Evolutionary conservation across 371 early-diverging fungal genomes (phyloP).

Genomic region (Mucor lusitanicus): DNA sequence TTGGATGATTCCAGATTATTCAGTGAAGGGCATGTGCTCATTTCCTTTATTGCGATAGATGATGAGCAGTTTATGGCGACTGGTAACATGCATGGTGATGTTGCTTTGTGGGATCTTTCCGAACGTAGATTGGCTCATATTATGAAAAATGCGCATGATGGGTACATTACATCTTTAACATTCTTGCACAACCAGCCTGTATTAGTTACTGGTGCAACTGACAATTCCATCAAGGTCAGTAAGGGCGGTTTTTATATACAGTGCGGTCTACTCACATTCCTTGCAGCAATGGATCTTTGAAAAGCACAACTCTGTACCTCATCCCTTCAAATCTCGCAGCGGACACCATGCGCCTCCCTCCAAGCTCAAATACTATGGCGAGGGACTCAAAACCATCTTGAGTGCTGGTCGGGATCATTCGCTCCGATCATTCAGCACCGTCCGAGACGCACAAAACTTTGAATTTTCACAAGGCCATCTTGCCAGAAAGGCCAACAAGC

Average conservation of each 20-base stretch:
- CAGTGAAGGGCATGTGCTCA: background rate
- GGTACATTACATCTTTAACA: slow-evolving; percentile 69
- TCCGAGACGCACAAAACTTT: slow-evolving; percentile 80
- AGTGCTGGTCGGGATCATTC: slow-evolving; percentile 85
- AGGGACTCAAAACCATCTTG: slow-evolving; percentile 71
- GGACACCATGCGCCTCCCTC: slow-evolving; percentile 91
- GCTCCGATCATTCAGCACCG: slow-evolving; percentile 77
- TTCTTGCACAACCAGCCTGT: slow-evolving; percentile 87
- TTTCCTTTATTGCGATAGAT: slow-evolving; percentile 41
- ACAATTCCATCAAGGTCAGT: slow-evolving; percentile 86
- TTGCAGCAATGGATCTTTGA: slow-evolving; percentile 93
- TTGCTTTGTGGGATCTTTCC: slow-evolving; percentile 92
- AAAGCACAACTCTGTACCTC: slow-evolving; percentile 74
- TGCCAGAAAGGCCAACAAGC: slow-evolving; percentile 66
- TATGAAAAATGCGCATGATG: slow-evolving; percentile 84
- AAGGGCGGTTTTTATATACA: no score
- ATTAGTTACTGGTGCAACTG: slow-evolving; percentile 84
- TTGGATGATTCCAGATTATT: background rate
- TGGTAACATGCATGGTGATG: slow-evolving; percentile 83
- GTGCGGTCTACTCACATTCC: background rate
- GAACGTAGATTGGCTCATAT: slow-evolving; percentile 73
- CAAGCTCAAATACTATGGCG: slow-evolving; percentile 73
- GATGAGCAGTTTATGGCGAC: slow-evolving; percentile 88
- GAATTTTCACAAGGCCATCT: slow-evolving; percentile 82
- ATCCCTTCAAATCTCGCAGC: slow-evolving; percentile 76